Evolutionary conservation across 2,329 filamentous ascomycete species (phyloP).

Genomic region (Paraphoma sp.): DNA sequence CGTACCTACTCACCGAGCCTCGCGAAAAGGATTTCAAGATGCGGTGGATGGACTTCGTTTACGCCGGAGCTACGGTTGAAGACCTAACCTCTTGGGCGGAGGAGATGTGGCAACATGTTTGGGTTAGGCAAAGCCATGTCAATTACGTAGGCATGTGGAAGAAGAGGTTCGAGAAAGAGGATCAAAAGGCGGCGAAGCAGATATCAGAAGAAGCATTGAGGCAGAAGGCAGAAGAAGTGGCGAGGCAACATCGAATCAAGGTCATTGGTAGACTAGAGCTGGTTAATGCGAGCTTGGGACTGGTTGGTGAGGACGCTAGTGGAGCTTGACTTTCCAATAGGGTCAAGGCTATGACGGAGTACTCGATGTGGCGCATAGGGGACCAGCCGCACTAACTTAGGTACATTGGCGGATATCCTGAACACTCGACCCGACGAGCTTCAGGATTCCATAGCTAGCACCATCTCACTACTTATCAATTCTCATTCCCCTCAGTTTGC

Average conservation of each 20-base stretch:
- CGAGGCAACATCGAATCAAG: conserved; percentile 4
- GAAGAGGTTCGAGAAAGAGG: conserved; percentile 28
- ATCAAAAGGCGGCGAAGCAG: conserved; percentile 11
- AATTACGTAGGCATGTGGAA: conserved; percentile 36
- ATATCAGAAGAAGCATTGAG: background rate
- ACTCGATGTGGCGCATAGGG: no score
- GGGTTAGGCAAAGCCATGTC: conserved; percentile 26
- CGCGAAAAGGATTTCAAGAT: conserved; percentile 30
- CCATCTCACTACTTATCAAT: background rate
- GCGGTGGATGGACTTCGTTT: conserved; percentile 21
- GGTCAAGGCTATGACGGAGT: background rate
- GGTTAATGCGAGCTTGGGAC: conserved; percentile 7
- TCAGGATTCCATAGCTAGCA: no score
- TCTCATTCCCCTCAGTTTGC: background rate
- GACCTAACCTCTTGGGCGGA: conserved; percentile 21
- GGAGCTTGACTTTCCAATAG: background rate
- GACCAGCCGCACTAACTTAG: no score
- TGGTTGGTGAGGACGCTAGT: background rate
- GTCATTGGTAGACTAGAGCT: conserved; percentile 7
- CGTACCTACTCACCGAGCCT: conserved; percentile 17
- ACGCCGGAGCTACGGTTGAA: conserved; percentile 17
- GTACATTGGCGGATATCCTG: no score
- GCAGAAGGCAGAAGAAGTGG: conserved; percentile 6
- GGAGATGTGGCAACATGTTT: conserved; percentile 33
- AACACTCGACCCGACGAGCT: no score